These are phyloP conservation scores for Artemisia argyi DNA, from an alignment of 129 eudicot species.

Conservation along the genomic window DNA sequence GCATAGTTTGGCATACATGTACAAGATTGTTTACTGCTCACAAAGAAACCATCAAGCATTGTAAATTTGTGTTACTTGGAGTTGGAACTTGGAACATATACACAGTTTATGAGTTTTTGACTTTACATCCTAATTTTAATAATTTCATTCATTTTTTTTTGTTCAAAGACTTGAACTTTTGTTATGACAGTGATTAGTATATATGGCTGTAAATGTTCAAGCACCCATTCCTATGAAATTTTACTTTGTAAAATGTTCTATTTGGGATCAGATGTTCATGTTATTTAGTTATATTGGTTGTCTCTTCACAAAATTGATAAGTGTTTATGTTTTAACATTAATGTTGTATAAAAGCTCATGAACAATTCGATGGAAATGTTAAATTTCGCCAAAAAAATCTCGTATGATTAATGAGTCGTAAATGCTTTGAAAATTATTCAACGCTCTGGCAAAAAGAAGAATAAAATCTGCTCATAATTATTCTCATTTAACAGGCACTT, in stretches of 20 bases:
- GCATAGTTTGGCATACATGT: neutral
- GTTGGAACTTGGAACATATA: neutral
- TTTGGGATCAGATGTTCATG: neutral
- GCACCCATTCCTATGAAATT: too few relatives aligned
- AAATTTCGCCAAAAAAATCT: constrained; percentile 11
- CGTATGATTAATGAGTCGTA: constrained; percentile 1
- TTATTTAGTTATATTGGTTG: neutral
- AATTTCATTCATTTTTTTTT: neutral
- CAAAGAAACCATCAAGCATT: constrained; percentile 13
- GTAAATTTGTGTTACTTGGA: constrained; percentile 3
- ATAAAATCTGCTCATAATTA: constrained; percentile 18
- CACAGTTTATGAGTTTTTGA: neutral
- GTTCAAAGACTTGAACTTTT: neutral
- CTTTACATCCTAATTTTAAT: neutral
- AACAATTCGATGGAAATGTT: constrained; percentile 18
- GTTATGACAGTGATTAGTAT: too few relatives aligned
- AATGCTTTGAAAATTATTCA: constrained; percentile 20
- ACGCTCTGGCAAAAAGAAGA: constrained; percentile 23
- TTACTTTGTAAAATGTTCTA: neutral
- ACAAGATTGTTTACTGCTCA: neutral
- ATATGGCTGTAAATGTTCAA: too few relatives aligned
- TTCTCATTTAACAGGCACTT: constrained; percentile 19
- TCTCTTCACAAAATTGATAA: neutral
- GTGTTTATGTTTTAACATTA: neutral
- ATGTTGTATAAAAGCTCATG: neutral